Evolutionary conservation across 495 filamentous ascomycete genomes (phyloP).

Genomic region (Penicillium maclennaniae): DNA sequence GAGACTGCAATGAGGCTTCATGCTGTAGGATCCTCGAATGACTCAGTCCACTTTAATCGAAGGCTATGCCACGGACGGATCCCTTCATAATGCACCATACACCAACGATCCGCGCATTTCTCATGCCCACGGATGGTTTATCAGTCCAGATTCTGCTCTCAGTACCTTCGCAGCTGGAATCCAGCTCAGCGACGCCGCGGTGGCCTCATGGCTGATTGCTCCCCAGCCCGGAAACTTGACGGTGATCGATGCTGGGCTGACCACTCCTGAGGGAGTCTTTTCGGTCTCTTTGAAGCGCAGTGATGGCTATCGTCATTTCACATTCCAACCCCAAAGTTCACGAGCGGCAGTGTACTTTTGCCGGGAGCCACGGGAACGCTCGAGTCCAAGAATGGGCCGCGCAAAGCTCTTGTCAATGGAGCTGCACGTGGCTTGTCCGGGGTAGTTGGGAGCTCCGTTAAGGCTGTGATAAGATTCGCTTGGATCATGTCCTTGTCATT

Average conservation of each 20-base stretch:
- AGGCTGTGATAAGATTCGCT: neutral
- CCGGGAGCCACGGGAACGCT: conserved; percentile 6
- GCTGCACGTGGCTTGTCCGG: conserved; percentile 7
- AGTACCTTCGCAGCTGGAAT: conserved; percentile 49
- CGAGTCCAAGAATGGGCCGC: conserved; percentile 8
- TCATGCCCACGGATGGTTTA: conserved; percentile 59
- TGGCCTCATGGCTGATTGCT: conserved; percentile 43
- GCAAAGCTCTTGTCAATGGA: conserved; percentile 6
- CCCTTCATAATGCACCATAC: conserved; percentile 55
- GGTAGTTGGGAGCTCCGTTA: conserved; percentile 13
- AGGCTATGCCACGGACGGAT: conserved; percentile 51
- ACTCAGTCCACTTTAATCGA: conserved; percentile 61
- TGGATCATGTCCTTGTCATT: neutral
- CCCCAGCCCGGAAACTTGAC: conserved; percentile 46
- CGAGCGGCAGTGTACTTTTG: conserved; percentile 13
- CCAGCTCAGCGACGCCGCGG: conserved; percentile 37
- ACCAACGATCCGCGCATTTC: conserved; percentile 46
- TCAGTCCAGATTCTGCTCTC: conserved; percentile 52
- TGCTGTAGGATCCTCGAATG: conserved; percentile 56
- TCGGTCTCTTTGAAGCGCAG: neutral
- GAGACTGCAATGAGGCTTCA: conserved; percentile 52
- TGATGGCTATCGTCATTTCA: conserved; percentile 7
- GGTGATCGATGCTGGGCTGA: conserved; percentile 47
- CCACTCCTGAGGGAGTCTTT: neutral
- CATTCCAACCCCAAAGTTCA: conserved; percentile 13